Conservation (phyloP, 768 basidiomycete genomes). For the Termitomyces sp. region DNA sequence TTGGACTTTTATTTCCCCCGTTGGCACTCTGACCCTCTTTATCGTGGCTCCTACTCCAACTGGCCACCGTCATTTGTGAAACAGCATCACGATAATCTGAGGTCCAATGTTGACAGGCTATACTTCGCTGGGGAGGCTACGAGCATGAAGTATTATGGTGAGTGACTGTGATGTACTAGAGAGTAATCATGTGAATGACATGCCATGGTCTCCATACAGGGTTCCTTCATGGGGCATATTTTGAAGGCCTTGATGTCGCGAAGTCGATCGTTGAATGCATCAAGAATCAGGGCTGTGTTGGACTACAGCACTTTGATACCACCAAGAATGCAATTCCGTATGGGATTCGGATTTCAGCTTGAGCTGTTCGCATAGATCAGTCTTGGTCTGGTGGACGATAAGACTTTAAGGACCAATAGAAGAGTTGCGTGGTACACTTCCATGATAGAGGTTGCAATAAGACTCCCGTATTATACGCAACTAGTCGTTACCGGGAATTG, state of each 20-base stretch:
- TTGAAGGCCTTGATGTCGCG: slow-evolving; percentile 42
- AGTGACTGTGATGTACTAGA: slow-evolving; percentile 7
- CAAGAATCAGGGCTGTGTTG: slow-evolving; percentile 12
- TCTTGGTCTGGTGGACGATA: not conserved
- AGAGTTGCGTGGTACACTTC: not conserved
- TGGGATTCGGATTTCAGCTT: slow-evolving; percentile 3
- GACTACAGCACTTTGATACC: slow-evolving; percentile 17
- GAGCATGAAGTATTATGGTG: slow-evolving; percentile 52
- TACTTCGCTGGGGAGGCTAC: slow-evolving; percentile 66
- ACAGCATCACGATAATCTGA: slow-evolving; percentile 48
- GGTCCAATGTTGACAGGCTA: slow-evolving; percentile 45
- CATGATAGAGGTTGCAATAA: not conserved
- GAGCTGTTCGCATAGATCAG: not conserved
- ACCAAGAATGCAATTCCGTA: slow-evolving; percentile 22
- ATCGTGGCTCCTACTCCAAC: slow-evolving; percentile 61
- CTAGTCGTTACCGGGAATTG: not conserved
- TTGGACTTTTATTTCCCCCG: slow-evolving; percentile 47
- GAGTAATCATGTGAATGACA: not conserved
- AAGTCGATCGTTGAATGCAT: slow-evolving; percentile 37
- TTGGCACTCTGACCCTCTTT: slow-evolving; percentile 50
- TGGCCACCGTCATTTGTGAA: slow-evolving; percentile 61
- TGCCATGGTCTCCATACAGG: slow-evolving; percentile 25
- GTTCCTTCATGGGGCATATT: slow-evolving; percentile 54
- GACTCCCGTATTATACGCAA: not conserved
- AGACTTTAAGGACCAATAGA: not conserved